Conservation (phyloP, 208 protist genomes). For the Wallacemonas sp. region DNA sequence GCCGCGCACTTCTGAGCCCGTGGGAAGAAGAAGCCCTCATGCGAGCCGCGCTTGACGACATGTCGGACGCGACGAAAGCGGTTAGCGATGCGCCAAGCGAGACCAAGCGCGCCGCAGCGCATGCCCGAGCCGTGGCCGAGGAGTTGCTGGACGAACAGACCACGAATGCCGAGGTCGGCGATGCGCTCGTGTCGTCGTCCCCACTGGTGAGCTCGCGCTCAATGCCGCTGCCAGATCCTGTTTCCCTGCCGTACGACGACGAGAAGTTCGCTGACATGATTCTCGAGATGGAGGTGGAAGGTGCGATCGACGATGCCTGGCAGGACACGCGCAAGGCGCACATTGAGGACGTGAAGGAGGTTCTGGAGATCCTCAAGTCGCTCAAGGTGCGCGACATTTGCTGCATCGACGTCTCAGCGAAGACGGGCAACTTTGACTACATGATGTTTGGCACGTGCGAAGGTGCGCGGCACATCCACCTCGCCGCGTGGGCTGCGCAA, state of each 20-base stretch:
- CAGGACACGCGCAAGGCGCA: conserved; percentile 72
- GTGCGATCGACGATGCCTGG: conserved; percentile 85
- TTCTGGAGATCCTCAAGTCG: conserved; percentile 58
- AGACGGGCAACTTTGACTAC: conserved; percentile 90
- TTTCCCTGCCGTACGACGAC: conserved; percentile 85
- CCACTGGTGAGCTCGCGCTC: not conserved
- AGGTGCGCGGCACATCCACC: conserved; percentile 84
- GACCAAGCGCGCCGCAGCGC: not conserved
- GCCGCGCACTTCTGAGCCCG: conserved; percentile 28
- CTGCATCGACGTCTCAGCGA: conserved; percentile 80
- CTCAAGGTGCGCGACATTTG: conserved; percentile 86
- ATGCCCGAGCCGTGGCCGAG: too few species aligned
- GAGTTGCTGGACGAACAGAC: too few species aligned
- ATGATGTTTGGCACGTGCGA: conserved; percentile 90
- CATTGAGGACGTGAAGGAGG: conserved; percentile 81
- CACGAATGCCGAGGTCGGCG: too few species aligned
- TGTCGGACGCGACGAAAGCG: not conserved
- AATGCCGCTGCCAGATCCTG: not conserved
- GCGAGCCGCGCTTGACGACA: conserved; percentile 15
- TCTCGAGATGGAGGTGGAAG: conserved; percentile 91
- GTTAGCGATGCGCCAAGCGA: not conserved
- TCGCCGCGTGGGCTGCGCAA: conserved; percentile 88
- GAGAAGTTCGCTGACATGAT: conserved; percentile 81
- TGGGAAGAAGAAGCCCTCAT: conserved; percentile 28
- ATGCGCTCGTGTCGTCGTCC: too few species aligned